Evolutionary conservation across 2,329 filamentous ascomycete genomes (phyloP).

Genomic region (Aspergillus alliaceus): DNA sequence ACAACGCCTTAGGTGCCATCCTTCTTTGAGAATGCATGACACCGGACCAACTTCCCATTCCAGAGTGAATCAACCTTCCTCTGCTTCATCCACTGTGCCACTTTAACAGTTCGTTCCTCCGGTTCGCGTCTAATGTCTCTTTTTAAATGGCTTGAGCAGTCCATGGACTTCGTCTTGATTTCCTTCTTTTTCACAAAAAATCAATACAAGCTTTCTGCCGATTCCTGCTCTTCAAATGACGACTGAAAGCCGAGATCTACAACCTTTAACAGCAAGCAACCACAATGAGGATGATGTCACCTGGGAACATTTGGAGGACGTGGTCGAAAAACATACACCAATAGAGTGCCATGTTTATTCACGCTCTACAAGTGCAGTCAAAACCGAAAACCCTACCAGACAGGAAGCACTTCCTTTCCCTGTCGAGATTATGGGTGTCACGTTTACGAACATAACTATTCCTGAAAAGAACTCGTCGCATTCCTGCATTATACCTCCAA

Average conservation of each 20-base stretch:
- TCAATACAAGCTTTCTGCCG: background rate
- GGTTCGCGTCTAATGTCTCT: background rate
- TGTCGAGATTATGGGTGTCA: background rate
- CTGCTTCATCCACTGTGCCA: background rate
- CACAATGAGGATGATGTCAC: constrained; percentile 5
- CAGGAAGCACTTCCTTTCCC: no score
- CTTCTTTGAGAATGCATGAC: background rate
- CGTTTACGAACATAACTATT: background rate
- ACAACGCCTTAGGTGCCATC: background rate
- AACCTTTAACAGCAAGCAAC: background rate
- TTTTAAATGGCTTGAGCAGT: background rate
- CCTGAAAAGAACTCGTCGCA: background rate
- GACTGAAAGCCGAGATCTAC: background rate
- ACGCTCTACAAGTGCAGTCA: background rate
- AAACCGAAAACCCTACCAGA: background rate
- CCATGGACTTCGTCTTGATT: background rate
- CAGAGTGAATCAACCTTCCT: background rate
- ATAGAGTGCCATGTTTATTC: background rate
- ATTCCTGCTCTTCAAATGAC: background rate
- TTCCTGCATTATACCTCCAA: background rate
- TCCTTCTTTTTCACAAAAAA: background rate
- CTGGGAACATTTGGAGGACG: constrained; percentile 17
- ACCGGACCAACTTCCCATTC: background rate
- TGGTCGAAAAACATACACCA: background rate
- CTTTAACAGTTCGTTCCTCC: background rate